Percentiles rank a stretch among this genome's conserved stretches.
These are phyloP conservation scores for Rhizopus microsporus DNA, from an alignment of 371 early-diverging fungal species.

Conservation along the genomic window DNA sequence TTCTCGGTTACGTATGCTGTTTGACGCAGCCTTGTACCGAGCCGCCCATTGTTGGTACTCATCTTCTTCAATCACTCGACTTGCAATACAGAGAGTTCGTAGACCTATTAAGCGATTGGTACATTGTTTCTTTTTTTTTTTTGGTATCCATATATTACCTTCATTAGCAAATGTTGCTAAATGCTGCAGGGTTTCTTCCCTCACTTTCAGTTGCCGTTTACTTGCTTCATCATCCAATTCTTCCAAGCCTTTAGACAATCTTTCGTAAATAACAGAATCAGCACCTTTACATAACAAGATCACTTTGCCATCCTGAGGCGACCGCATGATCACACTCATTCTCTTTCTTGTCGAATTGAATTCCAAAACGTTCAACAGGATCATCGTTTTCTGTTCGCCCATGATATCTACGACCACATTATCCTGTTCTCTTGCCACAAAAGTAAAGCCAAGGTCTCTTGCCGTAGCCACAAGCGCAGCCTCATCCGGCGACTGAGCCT, in stretches of 20 bases:
- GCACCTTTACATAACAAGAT: constrained; percentile 95
- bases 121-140: no score
- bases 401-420: constrained; percentile 70
- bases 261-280: constrained; percentile 86
- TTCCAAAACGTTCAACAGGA: constrained; percentile 78
- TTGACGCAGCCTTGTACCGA: constrained; percentile 78
- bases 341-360: constrained; percentile 88
- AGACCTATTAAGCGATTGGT: constrained; percentile 57
- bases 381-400: constrained; percentile 67
- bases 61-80: constrained; percentile 70
- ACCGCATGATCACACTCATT: constrained; percentile 80
- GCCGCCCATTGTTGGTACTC: constrained; percentile 82
- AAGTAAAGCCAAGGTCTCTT: constrained; percentile 86
- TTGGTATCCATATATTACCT: constrained; percentile 31
- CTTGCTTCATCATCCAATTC: constrained; percentile 42
- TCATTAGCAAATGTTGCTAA: constrained; percentile 81
- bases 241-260: constrained; percentile 51
- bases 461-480: constrained; percentile 92
- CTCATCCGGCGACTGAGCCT: constrained; percentile 95
- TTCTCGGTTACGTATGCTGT: constrained; percentile 79
- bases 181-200: constrained; percentile 42
- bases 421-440: constrained; percentile 72
- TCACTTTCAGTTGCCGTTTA: constrained; percentile 41
- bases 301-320: constrained; percentile 70
- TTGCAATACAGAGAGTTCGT: constrained; percentile 88